Evolutionary conservation across 768 basidiomycete species (phyloP), one percentile per base, ranked within the genome.

Genomic region (Trametes gibbosa): DNA sequence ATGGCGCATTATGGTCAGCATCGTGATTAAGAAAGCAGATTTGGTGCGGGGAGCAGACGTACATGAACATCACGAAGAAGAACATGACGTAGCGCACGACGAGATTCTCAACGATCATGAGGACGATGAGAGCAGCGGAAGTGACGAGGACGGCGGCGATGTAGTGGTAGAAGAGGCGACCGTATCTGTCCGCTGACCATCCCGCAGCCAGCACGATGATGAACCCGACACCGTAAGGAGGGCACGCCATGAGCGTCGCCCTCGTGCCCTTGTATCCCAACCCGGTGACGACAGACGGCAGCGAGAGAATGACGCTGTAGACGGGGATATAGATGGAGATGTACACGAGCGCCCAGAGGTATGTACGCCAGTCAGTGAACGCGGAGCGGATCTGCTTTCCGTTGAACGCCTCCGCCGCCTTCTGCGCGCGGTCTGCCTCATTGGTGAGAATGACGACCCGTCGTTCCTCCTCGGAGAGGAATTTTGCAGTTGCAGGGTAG

Each of bases 261-360:
- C 70, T 68, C 25, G 79, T 76, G 1, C 80, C 77, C 5, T 76
- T 77, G 68, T 80, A 86, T 19, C 86, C 86, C 5, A 89, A 79
- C 12, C 77, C 75, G 37, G 81, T 75, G 10, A 92, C 82, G 68
- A 93, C 89, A 2, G 85, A 84, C 2, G 90, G 90, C 5, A 83
- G 76, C 69, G 91, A 90, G 63, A 89, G 83, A 50, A 54, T 58
- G 47, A 75, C 64, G 52, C 71, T 72, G 69, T 77, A 79, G 34
- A 80, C 74, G 5, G 76, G 75, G 50, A 77, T 74, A n/a, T 78
- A 80, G 12, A 76, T 72, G 13, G 76, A 75, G 53, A 80, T 75
- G 70, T 74, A 78, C 56, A 76, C 70, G 56, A 77, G 71, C 16
- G 73, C 74, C 66, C 75, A 77, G 45, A 70, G 55, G 51, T 72